Conservation (phyloP, 257 asterid species). For the Striga asiatica region DNA sequence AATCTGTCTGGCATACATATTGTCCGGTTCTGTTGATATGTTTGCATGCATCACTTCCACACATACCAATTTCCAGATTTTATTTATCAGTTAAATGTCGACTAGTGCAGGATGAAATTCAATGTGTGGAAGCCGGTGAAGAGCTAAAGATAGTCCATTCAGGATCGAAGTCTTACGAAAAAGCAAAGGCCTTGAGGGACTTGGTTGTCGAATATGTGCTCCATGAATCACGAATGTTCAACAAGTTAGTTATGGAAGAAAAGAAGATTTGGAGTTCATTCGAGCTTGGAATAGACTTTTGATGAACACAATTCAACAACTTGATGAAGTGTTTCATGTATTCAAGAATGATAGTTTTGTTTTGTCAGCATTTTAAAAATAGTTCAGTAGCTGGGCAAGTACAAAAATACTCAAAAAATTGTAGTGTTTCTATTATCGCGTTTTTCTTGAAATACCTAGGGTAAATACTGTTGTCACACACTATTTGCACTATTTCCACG, state of each 20-base stretch:
- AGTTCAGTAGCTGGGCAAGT: too few species aligned
- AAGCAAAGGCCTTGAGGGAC: conserved; percentile 17
- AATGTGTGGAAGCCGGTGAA: neutral
- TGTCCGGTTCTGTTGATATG: too few species aligned
- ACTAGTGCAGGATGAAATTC: conserved; percentile 16
- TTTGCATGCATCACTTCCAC: neutral
- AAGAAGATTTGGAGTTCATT: conserved; percentile 8
- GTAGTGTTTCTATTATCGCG: too few species aligned
- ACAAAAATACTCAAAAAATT: too few species aligned
- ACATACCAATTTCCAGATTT: neutral
- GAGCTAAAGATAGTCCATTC: conserved; percentile 14
- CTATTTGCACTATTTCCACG: too few species aligned
- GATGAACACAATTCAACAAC: too few species aligned
- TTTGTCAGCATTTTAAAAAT: too few species aligned
- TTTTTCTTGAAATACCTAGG: too few species aligned
- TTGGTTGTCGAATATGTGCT: conserved; percentile 9
- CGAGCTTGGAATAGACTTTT: conserved; percentile 7
- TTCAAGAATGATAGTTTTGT: too few species aligned
- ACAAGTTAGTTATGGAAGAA: conserved; percentile 17
- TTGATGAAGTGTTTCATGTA: too few species aligned
- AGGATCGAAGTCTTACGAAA: conserved; percentile 23
- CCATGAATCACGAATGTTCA: conserved; percentile 15
- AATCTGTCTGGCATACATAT: too few species aligned
- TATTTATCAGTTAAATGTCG: neutral
- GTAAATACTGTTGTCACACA: too few species aligned